Conservation (phyloP, 345 rosid species). For the Toxicodendron radicans region DNA sequence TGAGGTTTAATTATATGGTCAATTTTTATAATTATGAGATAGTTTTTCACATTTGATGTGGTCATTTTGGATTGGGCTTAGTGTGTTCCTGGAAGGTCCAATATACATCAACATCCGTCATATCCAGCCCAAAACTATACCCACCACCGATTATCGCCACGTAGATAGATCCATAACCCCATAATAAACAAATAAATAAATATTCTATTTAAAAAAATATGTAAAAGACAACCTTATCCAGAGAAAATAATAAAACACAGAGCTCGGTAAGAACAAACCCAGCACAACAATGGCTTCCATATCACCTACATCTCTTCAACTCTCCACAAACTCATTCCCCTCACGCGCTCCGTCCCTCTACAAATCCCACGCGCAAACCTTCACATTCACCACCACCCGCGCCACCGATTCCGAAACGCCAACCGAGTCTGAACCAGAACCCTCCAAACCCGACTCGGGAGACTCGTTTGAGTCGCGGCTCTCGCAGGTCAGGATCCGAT, state of each 20-base stretch:
- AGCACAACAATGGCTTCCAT: conserved; percentile 39
- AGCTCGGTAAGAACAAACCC: neutral
- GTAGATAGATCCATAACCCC: neutral
- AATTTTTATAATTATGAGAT: no score
- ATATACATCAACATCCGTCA: neutral
- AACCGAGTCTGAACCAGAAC: conserved; percentile 22
- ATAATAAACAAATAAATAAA: neutral
- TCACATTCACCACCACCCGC: conserved; percentile 35
- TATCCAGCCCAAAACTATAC: neutral
- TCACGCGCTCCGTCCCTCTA: conserved; percentile 15
- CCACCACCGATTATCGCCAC: conserved; percentile 3
- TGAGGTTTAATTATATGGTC: no score
- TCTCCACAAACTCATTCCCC: conserved; percentile 33
- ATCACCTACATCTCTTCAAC: conserved; percentile 37
- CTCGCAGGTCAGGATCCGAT: conserved; percentile 59
- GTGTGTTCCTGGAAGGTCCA: neutral
- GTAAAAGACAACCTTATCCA: conserved; percentile 23
- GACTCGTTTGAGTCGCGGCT: conserved; percentile 73
- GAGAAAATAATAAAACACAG: neutral
- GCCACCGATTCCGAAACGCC: conserved; percentile 54
- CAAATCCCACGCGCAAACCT: conserved; percentile 20
- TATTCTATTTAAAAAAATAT: no score
- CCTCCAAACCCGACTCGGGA: conserved; percentile 32
- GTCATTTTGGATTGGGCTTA: neutral
- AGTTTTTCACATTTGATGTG: no score